Conservation (phyloP, 2,329 filamentous ascomycete species). For the Penicillium sp. region DNA sequence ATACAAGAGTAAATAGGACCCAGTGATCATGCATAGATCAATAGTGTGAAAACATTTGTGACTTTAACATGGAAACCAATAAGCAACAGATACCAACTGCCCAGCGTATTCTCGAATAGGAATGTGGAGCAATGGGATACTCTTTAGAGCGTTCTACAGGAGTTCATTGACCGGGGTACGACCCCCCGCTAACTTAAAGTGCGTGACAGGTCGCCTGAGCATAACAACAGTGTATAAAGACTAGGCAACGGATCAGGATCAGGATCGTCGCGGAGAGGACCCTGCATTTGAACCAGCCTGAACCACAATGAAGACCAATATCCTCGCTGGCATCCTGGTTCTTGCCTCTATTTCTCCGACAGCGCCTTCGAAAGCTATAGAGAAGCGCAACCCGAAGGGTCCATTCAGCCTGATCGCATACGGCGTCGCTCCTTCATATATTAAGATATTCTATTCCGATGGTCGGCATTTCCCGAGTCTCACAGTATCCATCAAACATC, state of each 20-base stretch:
- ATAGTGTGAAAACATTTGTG: too few species aligned
- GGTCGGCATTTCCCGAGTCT: slow-evolving; percentile 2
- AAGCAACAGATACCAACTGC: too few species aligned
- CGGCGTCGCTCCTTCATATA: background rate
- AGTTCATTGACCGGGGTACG: background rate
- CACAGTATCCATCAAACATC: background rate
- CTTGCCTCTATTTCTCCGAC: slow-evolving; percentile 6
- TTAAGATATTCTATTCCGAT: slow-evolving; percentile 17
- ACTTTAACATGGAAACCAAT: too few species aligned
- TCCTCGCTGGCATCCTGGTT: slow-evolving; percentile 3
- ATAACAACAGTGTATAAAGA: background rate
- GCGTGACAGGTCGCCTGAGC: background rate
- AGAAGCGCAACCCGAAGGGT: slow-evolving; percentile 14
- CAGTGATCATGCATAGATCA: too few species aligned
- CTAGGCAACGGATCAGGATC: background rate
- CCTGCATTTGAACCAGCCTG: background rate
- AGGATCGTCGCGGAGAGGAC: background rate
- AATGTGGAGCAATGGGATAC: background rate
- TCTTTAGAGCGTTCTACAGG: background rate
- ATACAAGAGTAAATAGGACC: too few species aligned
- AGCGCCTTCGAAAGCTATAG: slow-evolving; percentile 2
- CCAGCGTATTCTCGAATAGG: background rate
- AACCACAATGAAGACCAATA: slow-evolving; percentile 10
- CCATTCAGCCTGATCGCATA: slow-evolving; percentile 18
- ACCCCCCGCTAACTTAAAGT: background rate